A percentile compares a stretch with the other conserved stretches of the same genome.
These are phyloP conservation scores for Bifiguratus adelaidae DNA, from an alignment of 192 early-diverging fungal genomes.

Conservation along the genomic window DNA sequence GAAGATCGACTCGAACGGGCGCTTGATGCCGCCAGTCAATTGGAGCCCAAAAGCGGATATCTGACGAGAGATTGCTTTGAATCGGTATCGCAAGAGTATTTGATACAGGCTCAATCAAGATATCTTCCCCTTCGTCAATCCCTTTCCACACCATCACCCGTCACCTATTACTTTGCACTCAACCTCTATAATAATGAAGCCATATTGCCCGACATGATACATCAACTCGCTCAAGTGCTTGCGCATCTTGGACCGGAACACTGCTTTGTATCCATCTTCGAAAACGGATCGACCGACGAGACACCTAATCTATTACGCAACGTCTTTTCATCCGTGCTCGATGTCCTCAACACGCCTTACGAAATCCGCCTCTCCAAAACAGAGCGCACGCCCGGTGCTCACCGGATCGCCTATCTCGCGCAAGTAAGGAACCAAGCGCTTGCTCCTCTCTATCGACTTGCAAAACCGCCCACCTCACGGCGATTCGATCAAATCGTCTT, in stretches of 20 bases:
- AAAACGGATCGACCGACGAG: slow-evolving; percentile 27
- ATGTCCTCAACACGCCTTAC: slow-evolving; percentile 14
- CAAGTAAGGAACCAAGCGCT: slow-evolving; percentile 28
- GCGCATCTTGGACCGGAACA: slow-evolving; percentile 16
- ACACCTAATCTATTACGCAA: slow-evolving; percentile 20
- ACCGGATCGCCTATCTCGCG: slow-evolving; percentile 36
- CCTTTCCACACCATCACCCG: neutral
- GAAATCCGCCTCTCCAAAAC: slow-evolving; percentile 6
- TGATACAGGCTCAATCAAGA: no score
- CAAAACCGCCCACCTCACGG: neutral
- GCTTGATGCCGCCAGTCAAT: no score
- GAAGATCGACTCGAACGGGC: no score
- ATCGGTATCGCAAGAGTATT: no score
- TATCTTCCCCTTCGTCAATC: neutral
- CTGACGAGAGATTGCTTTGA: no score
- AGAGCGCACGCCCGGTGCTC: neutral
- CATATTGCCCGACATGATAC: slow-evolving; percentile 25
- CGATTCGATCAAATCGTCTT: slow-evolving; percentile 15
- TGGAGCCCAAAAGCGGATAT: no score
- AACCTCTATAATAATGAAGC: slow-evolving; percentile 29
- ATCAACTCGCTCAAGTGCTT: slow-evolving; percentile 19
- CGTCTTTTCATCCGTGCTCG: slow-evolving; percentile 5
- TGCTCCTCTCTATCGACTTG: slow-evolving; percentile 16
- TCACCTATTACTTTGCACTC: slow-evolving; percentile 10
- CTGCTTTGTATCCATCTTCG: slow-evolving; percentile 30